These are phyloP conservation scores for Draba incana DNA, from an alignment of 345 rosid genomes.

Conservation along the genomic window DNA sequence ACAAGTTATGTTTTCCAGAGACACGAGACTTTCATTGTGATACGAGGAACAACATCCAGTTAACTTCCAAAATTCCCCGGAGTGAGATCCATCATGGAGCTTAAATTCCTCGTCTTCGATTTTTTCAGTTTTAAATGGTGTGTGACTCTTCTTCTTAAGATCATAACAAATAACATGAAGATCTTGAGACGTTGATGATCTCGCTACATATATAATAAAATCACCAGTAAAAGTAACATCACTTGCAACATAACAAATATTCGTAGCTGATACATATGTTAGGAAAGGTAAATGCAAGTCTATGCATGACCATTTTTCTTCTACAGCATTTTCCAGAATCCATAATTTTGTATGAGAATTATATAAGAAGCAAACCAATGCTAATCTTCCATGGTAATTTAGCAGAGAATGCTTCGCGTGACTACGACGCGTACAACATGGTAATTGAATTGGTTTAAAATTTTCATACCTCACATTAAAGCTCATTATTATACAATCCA, in stretches of 20 bases:
- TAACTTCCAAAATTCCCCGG: not conserved
- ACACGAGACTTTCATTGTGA: not conserved
- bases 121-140: not conserved
- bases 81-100: not conserved
- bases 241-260: not conserved
- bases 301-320: too few relatives aligned
- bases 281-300: too few relatives aligned
- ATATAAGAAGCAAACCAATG: too few relatives aligned
- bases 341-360: too few relatives aligned
- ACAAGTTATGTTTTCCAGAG: not conserved
- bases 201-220: not conserved
- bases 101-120: not conserved
- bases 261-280: too few relatives aligned
- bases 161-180: not conserved
- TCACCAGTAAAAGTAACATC: not conserved
- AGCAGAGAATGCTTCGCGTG: not conserved
- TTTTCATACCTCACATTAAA: slow-evolving; percentile 1
- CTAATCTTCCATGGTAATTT: too few relatives aligned
- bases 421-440: not conserved
- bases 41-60: not conserved
- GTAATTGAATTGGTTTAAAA: not conserved
- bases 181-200: not conserved
- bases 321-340: not conserved
- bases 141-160: not conserved
- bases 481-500: not conserved